Evolutionary conservation across 306 rosid species (phyloP), one percentile per base, ranked within the genome.

Genomic region (Sesbania bispinosa): DNA sequence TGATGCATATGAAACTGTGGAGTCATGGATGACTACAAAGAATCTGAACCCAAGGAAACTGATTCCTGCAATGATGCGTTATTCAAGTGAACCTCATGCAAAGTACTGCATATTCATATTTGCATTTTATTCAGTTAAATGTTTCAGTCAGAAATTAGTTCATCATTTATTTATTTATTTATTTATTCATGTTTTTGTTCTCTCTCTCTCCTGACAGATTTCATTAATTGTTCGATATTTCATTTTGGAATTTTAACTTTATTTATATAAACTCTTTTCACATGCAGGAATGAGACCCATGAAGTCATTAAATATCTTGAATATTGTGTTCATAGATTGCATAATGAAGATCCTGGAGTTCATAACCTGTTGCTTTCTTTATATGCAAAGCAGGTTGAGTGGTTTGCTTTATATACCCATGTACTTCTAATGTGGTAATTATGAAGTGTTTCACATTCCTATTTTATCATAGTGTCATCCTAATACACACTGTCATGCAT

Each of bases 1-100:
- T 60, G 98, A 94, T 86, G 98, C 96, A 62, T 94, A 94, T 75
- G 98, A 94, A 80, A 92, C 97, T 68, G 98, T 94, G 70, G 98
- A 90, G 78, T 90, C 98, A 35, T 94, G 98, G 98, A 89, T 89
- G 96, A 62, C 90, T 54, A 90, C 96, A 18, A 90, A 80, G 71
- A 90, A 90, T 81, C 85, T 94, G 72, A 90, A 90, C 79, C 97
- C 98, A 7, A 86, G 98, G 87, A 94, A 94, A 83, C 83, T 94
- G 69, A 87, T 94, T 89, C 98, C 98, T 55, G 98, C 98, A 74
- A 94, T 94, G 98, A 94, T 94, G 97, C 96, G 97, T 45, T 94
- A 94, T 79, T 94, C 97, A 48, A 89, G 96, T 71, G 98, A 94
- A 86, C 97, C 97, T 42, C 97, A 91, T 87, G 98, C 98, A 61